Conservation (phyloP, 2,329 filamentous ascomycete species). For the Paraphoma chrysanthemicola region DNA sequence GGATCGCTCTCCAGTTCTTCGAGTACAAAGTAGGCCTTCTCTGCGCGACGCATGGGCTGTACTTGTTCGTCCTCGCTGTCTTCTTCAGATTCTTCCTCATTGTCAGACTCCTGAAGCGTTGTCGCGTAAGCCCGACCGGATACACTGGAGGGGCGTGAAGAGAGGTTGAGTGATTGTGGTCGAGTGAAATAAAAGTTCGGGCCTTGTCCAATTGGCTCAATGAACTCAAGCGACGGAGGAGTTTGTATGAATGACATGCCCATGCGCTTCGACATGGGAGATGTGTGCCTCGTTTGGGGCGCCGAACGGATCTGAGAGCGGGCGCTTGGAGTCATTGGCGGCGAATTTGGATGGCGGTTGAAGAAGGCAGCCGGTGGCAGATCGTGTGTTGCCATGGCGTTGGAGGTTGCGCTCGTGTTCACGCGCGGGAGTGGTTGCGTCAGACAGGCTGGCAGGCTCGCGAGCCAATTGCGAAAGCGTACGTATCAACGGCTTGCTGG, state of each 20-base stretch:
- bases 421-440: conserved; percentile 37
- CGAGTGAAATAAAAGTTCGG: conserved; percentile 47
- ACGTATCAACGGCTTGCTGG: conserved; percentile 34
- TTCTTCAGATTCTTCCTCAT: conserved; percentile 33
- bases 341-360: conserved; percentile 44
- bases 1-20: conserved; percentile 52
- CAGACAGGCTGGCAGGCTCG: conserved; percentile 24
- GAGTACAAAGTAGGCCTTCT: conserved; percentile 48
- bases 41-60: conserved; percentile 29
- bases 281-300: conserved; percentile 39
- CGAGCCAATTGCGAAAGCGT: conserved; percentile 38
- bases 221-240: conserved; percentile 44
- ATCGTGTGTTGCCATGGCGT: conserved; percentile 42
- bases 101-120: conserved; percentile 42
- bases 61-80: conserved; percentile 37
- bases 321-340: conserved; percentile 45
- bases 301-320: conserved; percentile 36
- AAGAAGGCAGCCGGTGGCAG: conserved; percentile 36
- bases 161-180: conserved; percentile 42
- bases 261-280: conserved; percentile 45
- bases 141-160: conserved; percentile 46
- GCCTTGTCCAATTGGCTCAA: conserved; percentile 43
- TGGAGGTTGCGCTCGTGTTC: conserved; percentile 25
- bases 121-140: conserved; percentile 43
- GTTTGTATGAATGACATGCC: conserved; percentile 38